Base-by-base conservation (phyloP, 2,329 filamentous ascomycete species). In the Pezicula carpinea region DNA sequence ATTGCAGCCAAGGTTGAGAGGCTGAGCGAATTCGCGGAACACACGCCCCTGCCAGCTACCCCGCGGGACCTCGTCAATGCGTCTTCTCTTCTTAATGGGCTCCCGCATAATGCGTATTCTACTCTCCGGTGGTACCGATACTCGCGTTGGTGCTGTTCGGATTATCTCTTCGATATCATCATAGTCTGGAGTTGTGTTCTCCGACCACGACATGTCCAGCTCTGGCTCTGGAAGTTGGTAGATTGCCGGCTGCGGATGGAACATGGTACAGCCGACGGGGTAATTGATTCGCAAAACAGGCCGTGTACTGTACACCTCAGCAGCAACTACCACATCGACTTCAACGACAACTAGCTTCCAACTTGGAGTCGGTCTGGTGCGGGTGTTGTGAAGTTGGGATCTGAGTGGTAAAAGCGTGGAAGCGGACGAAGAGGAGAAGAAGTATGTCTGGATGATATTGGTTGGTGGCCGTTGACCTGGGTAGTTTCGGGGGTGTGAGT, bases 141-240 rank as follows among this genome's bases (percentile, higher is more conserved):
- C 42, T 32, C 46, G 46, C 26, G 44, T 34, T 4, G 42, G 47
- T 10, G 43, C 47, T 38, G 47, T 40, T 34, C 52, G 51, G 8
- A 51, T 45, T 31, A 59, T 44, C 36, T 58, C 57, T 39, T 61
- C 57, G 32, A 61, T 49, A 23, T 55, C 54, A 18, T 56, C 53
- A 36, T 51, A 56, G 17, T 43, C 39, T n/a, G 56, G 55, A 11
- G 54, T 52, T 13, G 52, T 55, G 23, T 52, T 53, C 22, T 53
- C 38, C 15, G 53, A 54, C 46, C 48, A 57, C 7, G 52, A 53
- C 22, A 39, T 51, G 17, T 52, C 48, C 6, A 47, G 47, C 49
- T 57, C 53, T 15, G 38, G 17, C 11, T 26, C 38, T 19, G 38
- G 38, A 17, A 38, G 17, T 18, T 38, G 35, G 14, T 38, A 38